Evolutionary conservation across 148 eudicot genomes (phyloP).

Genomic region (Suaeda aralocaspica): DNA sequence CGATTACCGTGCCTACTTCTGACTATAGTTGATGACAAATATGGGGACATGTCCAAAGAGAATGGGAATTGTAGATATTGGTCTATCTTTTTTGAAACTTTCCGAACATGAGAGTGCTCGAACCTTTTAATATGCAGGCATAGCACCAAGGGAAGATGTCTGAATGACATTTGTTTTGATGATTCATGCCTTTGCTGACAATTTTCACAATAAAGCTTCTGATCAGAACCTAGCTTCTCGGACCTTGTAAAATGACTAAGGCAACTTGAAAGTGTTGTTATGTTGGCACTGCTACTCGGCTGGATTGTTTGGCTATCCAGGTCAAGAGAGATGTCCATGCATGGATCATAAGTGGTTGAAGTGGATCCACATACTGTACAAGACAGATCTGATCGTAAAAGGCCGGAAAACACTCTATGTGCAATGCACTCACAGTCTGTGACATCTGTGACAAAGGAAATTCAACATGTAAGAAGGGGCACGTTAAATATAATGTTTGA

Average conservation of each 20-base stretch:
- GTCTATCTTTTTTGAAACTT: slow-evolving; percentile 54
- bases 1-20: slow-evolving; percentile 56
- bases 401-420: slow-evolving; percentile 60
- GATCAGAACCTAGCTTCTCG: slow-evolving; percentile 61
- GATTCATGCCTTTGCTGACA: slow-evolving; percentile 56
- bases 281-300: slow-evolving; percentile 19
- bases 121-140: slow-evolving; percentile 66
- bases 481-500: not conserved
- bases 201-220: slow-evolving; percentile 54
- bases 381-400: slow-evolving; percentile 61
- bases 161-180: slow-evolving; percentile 64
- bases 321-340: slow-evolving; percentile 63
- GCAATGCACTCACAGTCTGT: slow-evolving; percentile 66
- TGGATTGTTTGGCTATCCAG: slow-evolving; percentile 34
- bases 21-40: slow-evolving; percentile 51
- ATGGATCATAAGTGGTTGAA: slow-evolving; percentile 67
- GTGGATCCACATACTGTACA: slow-evolving; percentile 60
- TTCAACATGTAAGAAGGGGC: slow-evolving; percentile 14
- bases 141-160: slow-evolving; percentile 51
- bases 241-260: slow-evolving; percentile 60
- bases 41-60: slow-evolving; percentile 60
- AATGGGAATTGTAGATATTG: slow-evolving; percentile 63
- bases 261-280: slow-evolving; percentile 45
- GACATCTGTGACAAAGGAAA: slow-evolving; percentile 38
- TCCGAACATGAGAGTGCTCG: slow-evolving; percentile 50